phyloP scores from a whole-genome alignment of 768 basidiomycete genomes.

The Boletus edulis region DNA sequence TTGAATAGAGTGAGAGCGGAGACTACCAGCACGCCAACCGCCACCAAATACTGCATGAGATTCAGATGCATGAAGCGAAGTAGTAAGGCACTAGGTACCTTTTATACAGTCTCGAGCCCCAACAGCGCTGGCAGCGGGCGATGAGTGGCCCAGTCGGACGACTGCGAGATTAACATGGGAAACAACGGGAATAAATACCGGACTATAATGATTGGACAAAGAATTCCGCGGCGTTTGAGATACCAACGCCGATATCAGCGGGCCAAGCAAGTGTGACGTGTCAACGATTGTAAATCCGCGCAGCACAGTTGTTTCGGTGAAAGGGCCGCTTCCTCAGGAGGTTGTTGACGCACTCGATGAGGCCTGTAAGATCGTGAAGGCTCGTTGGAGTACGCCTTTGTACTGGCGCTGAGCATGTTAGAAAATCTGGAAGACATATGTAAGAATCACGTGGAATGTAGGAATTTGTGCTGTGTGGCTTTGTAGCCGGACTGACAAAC shows the following conservation, averaged over 20 bases:
- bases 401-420: slow-evolving; percentile 34
- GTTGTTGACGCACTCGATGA: slow-evolving; percentile 51
- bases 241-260: too few species aligned
- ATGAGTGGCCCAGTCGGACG: too few species aligned
- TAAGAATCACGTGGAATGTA: not conserved
- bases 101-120: not conserved
- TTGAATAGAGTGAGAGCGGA: not conserved
- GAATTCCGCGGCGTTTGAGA: slow-evolving; percentile 42
- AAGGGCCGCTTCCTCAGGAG: slow-evolving; percentile 53
- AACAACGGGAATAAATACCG: too few species aligned
- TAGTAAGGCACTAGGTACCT: not conserved
- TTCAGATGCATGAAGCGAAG: not conserved
- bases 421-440: not conserved
- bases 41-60: not conserved
- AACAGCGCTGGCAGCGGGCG: too few species aligned
- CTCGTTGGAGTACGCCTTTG: slow-evolving; percentile 30
- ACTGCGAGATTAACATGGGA: too few species aligned
- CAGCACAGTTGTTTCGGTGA: slow-evolving; percentile 43
- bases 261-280: slow-evolving; percentile 25
- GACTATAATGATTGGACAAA: too few species aligned
- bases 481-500: too few species aligned
- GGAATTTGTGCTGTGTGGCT: too few species aligned
- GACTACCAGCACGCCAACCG: not conserved
- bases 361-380: slow-evolving; percentile 41
- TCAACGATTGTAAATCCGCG: slow-evolving; percentile 37